Base-by-base conservation (phyloP, 1,139 yeast genomes). In the Yamadazyma conglobata region DNA sequence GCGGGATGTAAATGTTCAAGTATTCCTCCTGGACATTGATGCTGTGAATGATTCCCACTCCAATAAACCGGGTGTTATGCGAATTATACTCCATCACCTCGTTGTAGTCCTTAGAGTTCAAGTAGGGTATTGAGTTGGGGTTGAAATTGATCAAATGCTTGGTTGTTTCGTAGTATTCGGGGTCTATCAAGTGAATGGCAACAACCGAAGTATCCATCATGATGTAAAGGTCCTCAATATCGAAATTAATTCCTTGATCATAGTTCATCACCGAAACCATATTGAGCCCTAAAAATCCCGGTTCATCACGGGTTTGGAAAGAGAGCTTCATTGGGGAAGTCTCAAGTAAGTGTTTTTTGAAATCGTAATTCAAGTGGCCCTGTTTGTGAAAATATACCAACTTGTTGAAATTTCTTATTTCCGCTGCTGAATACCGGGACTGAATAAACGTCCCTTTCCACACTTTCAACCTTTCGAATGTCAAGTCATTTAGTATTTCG, bases 1-100 rank as follows among this genome's bases (percentile, higher is more conserved):
- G 31, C 1, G 93, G 87, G 0, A 83, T 58, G 43, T 84, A 79
- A 2, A 87, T 34, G 37, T 83, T 78, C 31, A 84, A 47, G 19
- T 58, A 47, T 7, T 57, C 50, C 2, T 58, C 48, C 0, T 40
- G 38, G 1, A 42, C 35, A 45, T 82, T 73, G n/a, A 86, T 58
- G 3, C 91, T 80, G 48, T 82, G 91, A 2, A 82, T 56, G 28
- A 81, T 56, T 2, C 69, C 68, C 10, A 79, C 50, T 0, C 79
- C 77, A 27, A 48, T 31, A 32, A 54, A 64, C n/a, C 31, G 28
- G 4, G 44, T 35, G 30, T 39, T 25, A 14, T 42, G 10, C 16
- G 40, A 8, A 23, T 42, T 34, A 19, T 34, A 35, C n/a, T 47
- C 46, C 4, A 44, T 27, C 10, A 54, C 20, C 5, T 40, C 40